phyloP scores from a whole-genome alignment of 2,329 filamentous ascomycete species.

The Talaromyces sp. region DNA sequence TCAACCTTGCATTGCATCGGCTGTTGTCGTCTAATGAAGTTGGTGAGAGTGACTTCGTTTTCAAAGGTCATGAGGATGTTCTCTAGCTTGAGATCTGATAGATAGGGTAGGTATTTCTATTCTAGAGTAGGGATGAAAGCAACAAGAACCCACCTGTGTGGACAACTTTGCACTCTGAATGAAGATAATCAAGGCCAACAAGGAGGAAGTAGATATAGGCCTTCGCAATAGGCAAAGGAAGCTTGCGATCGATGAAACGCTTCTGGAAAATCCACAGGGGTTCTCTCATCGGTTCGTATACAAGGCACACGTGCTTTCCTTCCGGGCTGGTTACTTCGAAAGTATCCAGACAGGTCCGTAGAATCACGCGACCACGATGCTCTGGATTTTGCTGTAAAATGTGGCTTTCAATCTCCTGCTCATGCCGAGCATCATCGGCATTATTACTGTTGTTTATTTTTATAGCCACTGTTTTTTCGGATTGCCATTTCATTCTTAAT shows the following conservation, averaged over 20 bases:
- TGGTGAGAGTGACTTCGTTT: conserved; percentile 24
- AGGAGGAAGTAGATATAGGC: conserved; percentile 23
- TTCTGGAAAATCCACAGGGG: conserved; percentile 27
- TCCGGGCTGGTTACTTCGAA: conserved; percentile 7
- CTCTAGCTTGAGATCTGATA: conserved; percentile 42
- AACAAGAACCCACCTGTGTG: conserved; percentile 37
- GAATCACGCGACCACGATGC: conserved; percentile 26
- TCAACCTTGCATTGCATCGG: conserved; percentile 36
- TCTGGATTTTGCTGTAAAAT: conserved; percentile 24
- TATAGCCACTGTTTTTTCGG: conserved; percentile 25
- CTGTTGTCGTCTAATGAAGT: conserved; percentile 26
- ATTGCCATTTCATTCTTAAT: conserved; percentile 16
- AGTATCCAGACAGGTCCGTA: conserved; percentile 17
- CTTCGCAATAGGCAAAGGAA: conserved; percentile 1
- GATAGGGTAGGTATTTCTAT: background rate
- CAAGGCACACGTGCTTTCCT: conserved; percentile 29
- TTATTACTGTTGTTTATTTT: conserved; percentile 29
- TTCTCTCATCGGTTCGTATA: conserved; percentile 42
- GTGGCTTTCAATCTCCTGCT: conserved; percentile 41
- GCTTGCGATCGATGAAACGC: background rate
- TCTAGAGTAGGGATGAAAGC: background rate
- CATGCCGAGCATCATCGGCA: conserved; percentile 28
- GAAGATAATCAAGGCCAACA: conserved; percentile 43
- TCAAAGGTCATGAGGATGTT: conserved; percentile 44
- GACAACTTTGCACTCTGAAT: conserved; percentile 43